Evolutionary conservation across 345 rosid species (phyloP).

Genomic region (Camelina neglecta): DNA sequence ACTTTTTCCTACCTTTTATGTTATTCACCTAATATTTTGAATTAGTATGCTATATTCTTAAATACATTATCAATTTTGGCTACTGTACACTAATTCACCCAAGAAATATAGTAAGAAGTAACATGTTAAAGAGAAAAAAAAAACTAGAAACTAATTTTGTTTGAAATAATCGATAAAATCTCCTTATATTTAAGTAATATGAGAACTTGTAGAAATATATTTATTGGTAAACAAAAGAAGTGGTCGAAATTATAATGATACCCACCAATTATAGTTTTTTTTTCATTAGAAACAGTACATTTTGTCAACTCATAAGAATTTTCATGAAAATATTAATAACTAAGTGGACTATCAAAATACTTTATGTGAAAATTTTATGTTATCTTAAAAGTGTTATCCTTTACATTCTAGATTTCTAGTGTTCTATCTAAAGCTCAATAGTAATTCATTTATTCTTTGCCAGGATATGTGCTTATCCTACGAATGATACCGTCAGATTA

Average conservation of each 20-base stretch:
- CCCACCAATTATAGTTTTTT: background rate
- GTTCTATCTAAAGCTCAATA: background rate
- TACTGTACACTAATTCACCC: too few relatives aligned
- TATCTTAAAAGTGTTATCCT: background rate
- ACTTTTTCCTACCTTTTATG: too few relatives aligned
- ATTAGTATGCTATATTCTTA: too few relatives aligned
- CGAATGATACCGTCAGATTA: background rate
- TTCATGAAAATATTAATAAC: background rate
- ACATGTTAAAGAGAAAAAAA: background rate
- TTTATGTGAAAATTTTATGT: background rate
- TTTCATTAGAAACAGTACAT: background rate
- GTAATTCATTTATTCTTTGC: background rate
- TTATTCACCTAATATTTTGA: too few relatives aligned
- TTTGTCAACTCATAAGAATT: background rate
- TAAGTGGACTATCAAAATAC: background rate
- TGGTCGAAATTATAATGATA: background rate
- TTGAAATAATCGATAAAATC: background rate
- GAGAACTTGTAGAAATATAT: background rate
- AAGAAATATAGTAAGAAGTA: background rate
- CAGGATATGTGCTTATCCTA: background rate
- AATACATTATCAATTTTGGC: too few relatives aligned
- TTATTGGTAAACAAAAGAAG: background rate
- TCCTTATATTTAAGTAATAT: too few relatives aligned
- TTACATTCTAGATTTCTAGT: background rate
- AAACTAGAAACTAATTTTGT: background rate